These are phyloP conservation scores for Raphanus hybrid DNA, from an alignment of 441 rosid genomes.

Conservation along the genomic window DNA sequence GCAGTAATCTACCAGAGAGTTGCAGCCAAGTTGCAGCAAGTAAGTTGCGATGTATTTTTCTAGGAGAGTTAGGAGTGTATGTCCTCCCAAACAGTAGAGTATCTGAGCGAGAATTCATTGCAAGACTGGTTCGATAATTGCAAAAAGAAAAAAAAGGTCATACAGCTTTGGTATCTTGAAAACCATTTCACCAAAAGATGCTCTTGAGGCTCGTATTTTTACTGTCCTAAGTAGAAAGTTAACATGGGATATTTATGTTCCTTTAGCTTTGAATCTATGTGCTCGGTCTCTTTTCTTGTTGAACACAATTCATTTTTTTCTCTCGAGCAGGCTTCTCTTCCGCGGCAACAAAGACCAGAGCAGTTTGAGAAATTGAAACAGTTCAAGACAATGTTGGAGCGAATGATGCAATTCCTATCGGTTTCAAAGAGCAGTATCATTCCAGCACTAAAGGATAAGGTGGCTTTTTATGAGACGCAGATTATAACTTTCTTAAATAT, in stretches of 20 bases:
- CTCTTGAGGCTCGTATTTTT: constrained; percentile 16
- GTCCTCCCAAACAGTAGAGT: constrained; percentile 2
- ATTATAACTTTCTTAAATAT: constrained; percentile 60
- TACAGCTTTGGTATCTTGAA: constrained; percentile 16
- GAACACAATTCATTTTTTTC: constrained; percentile 9
- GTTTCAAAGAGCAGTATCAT: constrained; percentile 55
- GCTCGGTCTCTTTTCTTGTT: constrained; percentile 25
- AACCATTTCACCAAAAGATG: not conserved
- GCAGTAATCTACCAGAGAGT: constrained; percentile 80
- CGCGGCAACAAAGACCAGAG: constrained; percentile 72
- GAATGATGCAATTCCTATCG: constrained; percentile 57
- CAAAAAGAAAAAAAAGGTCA: constrained; percentile 18
- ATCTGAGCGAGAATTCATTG: not conserved
- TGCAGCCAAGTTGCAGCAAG: constrained; percentile 72
- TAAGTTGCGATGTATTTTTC: constrained; percentile 39
- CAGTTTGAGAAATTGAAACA: constrained; percentile 75
- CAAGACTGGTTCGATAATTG: constrained; percentile 11
- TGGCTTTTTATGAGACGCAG: constrained; percentile 56
- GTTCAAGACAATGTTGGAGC: constrained; percentile 76
- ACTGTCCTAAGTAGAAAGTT: constrained; percentile 13
- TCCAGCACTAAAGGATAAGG: constrained; percentile 65
- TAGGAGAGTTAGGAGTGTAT: constrained; percentile 14
- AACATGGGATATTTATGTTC: constrained; percentile 22
- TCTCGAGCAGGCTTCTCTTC: constrained; percentile 65
- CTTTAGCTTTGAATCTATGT: constrained; percentile 23